Evolutionary conservation across 2,329 filamentous ascomycete species (phyloP), one percentile per base, ranked within the genome.

Genomic region (Graphilbum sp.): DNA sequence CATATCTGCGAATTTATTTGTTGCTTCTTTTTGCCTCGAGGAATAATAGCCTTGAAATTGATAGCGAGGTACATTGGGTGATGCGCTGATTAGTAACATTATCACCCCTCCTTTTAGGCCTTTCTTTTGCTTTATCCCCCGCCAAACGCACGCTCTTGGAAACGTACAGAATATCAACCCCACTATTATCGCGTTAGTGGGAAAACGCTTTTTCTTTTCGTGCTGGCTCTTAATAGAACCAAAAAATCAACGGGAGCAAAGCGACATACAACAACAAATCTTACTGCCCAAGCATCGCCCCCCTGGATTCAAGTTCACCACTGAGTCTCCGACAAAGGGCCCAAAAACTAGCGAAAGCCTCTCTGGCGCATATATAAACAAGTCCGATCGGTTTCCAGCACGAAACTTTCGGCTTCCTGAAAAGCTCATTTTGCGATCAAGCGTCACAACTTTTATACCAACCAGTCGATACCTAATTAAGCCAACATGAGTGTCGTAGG

Each of bases 401-500:
- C n/a, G n/a, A n/a, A n/a, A n/a, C n/a, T n/a, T n/a, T n/a, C n/a
- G n/a, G n/a, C n/a, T n/a, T n/a, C n/a, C n/a, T n/a, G n/a, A n/a
- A n/a, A n/a, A n/a, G n/a, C n/a, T n/a, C n/a, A n/a, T n/a, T n/a
- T n/a, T n/a, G n/a, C n/a, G n/a, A n/a, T n/a, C n/a, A n/a, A n/a
- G n/a, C n/a, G n/a, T n/a, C n/a, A n/a, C n/a, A n/a, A n/a, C n/a
- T n/a, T n/a, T n/a, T n/a, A n/a, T n/a, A n/a, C n/a, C n/a, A n/a
- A n/a, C n/a, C n/a, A n/a, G n/a, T 21, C 13, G 23, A 17, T 11
- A 17, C 19, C 16, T 20, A 40, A 39, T 36, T 30, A 42, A 25
- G 40, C 35, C 42, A 46, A 34, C 35, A 48, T 48, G 46, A 47
- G 43, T 39, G 46, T 48, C 32, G 42, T 47, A 29, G 45, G 46